Conservation (phyloP, 1,284 basidiomycete species). For the Rhizopogon hawkerae region DNA sequence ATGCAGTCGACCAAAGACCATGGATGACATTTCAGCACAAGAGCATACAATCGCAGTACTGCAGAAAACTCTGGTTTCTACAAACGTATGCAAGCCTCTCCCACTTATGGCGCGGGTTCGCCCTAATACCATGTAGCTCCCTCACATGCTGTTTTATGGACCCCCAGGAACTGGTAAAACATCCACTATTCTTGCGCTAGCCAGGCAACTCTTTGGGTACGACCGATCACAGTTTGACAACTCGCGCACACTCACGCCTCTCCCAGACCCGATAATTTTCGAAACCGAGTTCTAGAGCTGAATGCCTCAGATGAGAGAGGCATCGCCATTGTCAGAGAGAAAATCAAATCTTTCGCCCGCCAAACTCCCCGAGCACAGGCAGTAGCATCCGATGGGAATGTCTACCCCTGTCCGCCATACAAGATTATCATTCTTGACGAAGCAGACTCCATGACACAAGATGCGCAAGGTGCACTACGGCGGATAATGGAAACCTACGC, state of each 20-base stretch:
- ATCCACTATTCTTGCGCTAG: constrained; percentile 92
- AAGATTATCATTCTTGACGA: constrained; percentile 99
- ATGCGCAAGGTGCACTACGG: constrained; percentile 91
- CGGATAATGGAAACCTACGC: constrained; percentile 99
- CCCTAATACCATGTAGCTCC: constrained; percentile 55
- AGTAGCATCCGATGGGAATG: constrained; percentile 69
- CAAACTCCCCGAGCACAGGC: constrained; percentile 82
- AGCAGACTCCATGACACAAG: constrained; percentile 99
- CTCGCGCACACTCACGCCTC: constrained; percentile 5
- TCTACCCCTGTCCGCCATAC: constrained; percentile 94
- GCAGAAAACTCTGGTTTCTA: constrained; percentile 82
- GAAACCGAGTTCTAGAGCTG: constrained; percentile 90
- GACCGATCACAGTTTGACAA: constrained; percentile 16
- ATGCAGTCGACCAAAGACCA: constrained; percentile 90
- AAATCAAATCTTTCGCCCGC: constrained; percentile 97
- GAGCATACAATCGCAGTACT: constrained; percentile 94
- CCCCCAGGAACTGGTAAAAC: constrained; percentile 99
- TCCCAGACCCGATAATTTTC: constrained; percentile 87
- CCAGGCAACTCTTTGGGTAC: constrained; percentile 92
- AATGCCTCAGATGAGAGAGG: constrained; percentile 99
- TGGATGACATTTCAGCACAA: constrained; percentile 95
- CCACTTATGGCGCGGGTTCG: neutral
- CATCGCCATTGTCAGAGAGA: constrained; percentile 93
- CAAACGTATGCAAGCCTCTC: constrained; percentile 59
- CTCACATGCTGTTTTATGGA: constrained; percentile 99